These are phyloP conservation scores for Pelargonium fulgidum DNA, from an alignment of 441 rosid species.

Conservation along the genomic window DNA sequence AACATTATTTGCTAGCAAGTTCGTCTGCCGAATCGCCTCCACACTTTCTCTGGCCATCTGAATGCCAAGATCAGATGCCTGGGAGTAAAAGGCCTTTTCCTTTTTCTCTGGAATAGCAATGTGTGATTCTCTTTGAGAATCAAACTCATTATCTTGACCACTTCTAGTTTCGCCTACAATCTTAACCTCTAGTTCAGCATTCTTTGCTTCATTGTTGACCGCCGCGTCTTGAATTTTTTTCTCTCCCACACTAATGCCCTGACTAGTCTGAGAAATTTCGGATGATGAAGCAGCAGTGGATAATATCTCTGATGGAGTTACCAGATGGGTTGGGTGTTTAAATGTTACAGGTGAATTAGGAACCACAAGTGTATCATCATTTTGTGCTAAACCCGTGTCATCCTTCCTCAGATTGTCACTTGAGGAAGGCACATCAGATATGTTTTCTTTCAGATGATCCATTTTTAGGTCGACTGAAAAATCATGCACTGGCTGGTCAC, in stretches of 20 bases:
- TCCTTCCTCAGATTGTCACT: conserved; percentile 32
- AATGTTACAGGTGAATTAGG: conserved; percentile 31
- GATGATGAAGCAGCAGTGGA: conserved; percentile 34
- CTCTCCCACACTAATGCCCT: conserved; percentile 28
- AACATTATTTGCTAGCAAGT: conserved; percentile 25
- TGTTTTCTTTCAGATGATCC: conserved; percentile 27
- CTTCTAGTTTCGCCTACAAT: conserved; percentile 35
- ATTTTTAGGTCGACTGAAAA: conserved; percentile 24
- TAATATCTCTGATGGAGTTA: conserved; percentile 49
- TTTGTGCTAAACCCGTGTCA: conserved; percentile 26
- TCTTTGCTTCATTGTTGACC: conserved; percentile 28
- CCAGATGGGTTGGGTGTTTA: conserved; percentile 47
- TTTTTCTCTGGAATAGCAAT: conserved; percentile 30
- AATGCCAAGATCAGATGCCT: conserved; percentile 48
- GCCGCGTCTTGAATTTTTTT: conserved; percentile 31
- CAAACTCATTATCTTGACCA: conserved; percentile 29
- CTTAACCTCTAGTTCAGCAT: conserved; percentile 37
- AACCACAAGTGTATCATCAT: conserved; percentile 29
- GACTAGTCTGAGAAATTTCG: conserved; percentile 33
- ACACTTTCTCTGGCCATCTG: conserved; percentile 40
- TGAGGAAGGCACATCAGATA: conserved; percentile 29
- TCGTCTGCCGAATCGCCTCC: conserved; percentile 25
- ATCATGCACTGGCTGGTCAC: conserved; percentile 33
- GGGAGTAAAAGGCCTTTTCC: conserved; percentile 43
- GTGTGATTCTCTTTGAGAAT: conserved; percentile 25